Evolutionary conservation across 2,329 filamentous ascomycete genomes (phyloP).

Genomic region (Westerdykella aurantiaca): DNA sequence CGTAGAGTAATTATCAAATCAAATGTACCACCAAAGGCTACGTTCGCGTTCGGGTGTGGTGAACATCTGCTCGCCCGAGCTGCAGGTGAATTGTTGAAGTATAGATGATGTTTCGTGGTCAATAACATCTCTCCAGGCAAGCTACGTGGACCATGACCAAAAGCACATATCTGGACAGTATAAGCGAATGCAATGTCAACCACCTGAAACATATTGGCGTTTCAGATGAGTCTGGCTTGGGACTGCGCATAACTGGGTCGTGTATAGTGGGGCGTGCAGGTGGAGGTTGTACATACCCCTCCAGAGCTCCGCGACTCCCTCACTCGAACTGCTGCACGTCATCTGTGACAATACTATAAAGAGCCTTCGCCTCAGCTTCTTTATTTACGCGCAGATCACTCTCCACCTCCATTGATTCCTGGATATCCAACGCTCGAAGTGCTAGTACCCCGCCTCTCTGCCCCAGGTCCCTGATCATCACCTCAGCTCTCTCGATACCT

Average conservation of each 20-base stretch:
- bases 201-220: constrained; percentile 8
- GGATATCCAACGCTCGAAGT: not conserved
- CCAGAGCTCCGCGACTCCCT: not conserved
- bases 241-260: not conserved
- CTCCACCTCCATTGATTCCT: not conserved
- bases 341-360: not conserved
- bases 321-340: not conserved
- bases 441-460: not conserved
- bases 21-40: not conserved
- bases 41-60: not conserved
- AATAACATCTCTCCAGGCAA: too few species aligned
- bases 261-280: not conserved
- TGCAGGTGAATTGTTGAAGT: not conserved
- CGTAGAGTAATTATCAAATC: not conserved
- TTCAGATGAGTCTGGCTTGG: constrained; percentile 10
- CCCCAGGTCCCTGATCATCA: not conserved
- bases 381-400: not conserved
- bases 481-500: not conserved
- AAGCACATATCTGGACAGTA: not conserved
- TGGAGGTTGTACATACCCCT: not conserved
- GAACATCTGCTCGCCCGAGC: not conserved
- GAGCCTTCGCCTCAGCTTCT: not conserved
- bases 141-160: too few species aligned
- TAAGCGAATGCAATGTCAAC: constrained; percentile 6
- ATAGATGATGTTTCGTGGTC: too few species aligned